phyloP scores from a whole-genome alignment of 495 filamentous ascomycete species.

The Ramalina peruviana region DNA sequence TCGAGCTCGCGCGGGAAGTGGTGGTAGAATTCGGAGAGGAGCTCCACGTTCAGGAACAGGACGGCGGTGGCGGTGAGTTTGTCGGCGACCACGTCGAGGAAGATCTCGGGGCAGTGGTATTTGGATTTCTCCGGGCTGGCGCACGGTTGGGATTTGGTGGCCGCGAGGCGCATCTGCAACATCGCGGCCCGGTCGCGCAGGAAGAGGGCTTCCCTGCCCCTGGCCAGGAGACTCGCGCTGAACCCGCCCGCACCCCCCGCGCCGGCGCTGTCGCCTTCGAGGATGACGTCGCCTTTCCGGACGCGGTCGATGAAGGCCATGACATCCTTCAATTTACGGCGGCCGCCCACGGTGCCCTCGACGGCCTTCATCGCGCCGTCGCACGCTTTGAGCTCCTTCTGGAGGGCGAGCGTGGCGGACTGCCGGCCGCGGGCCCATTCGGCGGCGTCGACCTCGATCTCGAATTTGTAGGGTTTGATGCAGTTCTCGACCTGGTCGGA shows the following conservation, averaged over 20 bases:
- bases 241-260: slow-evolving; percentile 71
- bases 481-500: slow-evolving; percentile 99
- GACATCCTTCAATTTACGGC: slow-evolving; percentile 76
- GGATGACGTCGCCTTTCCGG: slow-evolving; percentile 63
- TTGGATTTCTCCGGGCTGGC: slow-evolving; percentile 42
- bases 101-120: slow-evolving; percentile 93
- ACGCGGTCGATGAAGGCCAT: slow-evolving; percentile 82
- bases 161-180: slow-evolving; percentile 75
- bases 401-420: slow-evolving; percentile 61
- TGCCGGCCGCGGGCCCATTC: slow-evolving; percentile 81
- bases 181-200: slow-evolving; percentile 80
- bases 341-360: slow-evolving; percentile 61
- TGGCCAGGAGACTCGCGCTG: slow-evolving; percentile 62
- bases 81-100: slow-evolving; percentile 90
- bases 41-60: slow-evolving; percentile 93
- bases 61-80: slow-evolving; percentile 92
- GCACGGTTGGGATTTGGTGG: slow-evolving; percentile 81
- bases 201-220: slow-evolving; percentile 84
- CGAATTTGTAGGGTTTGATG: slow-evolving; percentile 97
- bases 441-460: slow-evolving; percentile 80
- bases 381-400: slow-evolving; percentile 69
- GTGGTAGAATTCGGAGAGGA: slow-evolving; percentile 93
- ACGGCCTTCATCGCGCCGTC: slow-evolving; percentile 63
- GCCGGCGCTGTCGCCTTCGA: slow-evolving; percentile 67
- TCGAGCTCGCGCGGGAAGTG: slow-evolving; percentile 92